Evolutionary conservation across 805 yeast species (phyloP).

Genomic region (Candida alai): DNA sequence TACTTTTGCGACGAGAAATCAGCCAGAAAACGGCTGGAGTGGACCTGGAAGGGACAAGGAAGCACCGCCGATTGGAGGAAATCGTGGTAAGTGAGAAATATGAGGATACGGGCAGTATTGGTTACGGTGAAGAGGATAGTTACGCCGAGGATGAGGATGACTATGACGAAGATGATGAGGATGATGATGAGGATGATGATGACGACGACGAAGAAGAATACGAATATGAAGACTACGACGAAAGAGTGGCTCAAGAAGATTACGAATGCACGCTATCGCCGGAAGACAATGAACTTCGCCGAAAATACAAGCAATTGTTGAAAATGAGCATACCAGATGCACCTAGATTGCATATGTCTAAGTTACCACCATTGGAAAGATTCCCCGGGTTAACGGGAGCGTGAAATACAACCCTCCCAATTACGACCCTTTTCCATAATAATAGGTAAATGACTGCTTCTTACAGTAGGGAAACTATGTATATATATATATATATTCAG

Average conservation of each 20-base stretch:
- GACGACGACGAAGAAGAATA: constrained; percentile 12
- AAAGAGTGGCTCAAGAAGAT: constrained; percentile 6
- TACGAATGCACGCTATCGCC: not conserved
- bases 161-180: constrained; percentile 8
- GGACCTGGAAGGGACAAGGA: constrained; percentile 9
- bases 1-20: constrained; percentile 13
- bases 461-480: no score
- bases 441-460: no score
- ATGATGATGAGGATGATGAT: constrained; percentile 9
- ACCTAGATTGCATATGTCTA: constrained; percentile 1
- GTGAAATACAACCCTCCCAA: not conserved
- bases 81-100: constrained; percentile 6
- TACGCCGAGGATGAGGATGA: constrained; percentile 5
- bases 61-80: constrained; percentile 6
- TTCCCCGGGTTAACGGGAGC: constrained; percentile 14
- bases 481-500: no score
- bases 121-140: constrained; percentile 9
- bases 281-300: constrained; percentile 10
- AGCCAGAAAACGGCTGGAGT: constrained; percentile 9
- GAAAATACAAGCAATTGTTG: constrained; percentile 12
- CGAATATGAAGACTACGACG: constrained; percentile 8
- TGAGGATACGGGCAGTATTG: constrained; percentile 6
- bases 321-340: not conserved
- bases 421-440: no score
- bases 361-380: constrained; percentile 24